phyloP scores from a whole-genome alignment of 176 grass and related monocot genomes.

The Stipa capillata region DNA sequence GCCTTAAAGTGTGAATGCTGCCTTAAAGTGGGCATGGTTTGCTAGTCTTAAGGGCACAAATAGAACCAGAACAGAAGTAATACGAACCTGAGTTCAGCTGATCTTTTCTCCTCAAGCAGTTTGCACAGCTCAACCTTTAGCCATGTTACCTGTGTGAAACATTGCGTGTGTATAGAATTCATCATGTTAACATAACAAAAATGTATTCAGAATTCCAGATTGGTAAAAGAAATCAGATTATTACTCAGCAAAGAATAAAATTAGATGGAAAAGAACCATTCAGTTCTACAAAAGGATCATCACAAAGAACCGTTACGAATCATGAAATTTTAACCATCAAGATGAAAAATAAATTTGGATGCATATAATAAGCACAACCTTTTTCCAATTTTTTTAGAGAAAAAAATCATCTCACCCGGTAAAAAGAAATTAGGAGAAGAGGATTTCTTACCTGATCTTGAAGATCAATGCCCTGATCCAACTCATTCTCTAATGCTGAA shows the following conservation, averaged over 20 bases:
- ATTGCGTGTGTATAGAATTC: constrained; percentile 8
- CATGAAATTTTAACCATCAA: constrained; percentile 4
- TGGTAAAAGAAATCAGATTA: neutral
- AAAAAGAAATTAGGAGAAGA: neutral
- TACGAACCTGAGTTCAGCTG: constrained; percentile 76
- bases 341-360: neutral
- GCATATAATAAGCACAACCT: neutral
- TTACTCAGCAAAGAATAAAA: neutral
- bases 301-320: neutral
- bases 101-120: constrained; percentile 97
- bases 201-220: neutral
- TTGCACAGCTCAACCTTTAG: constrained; percentile 85
- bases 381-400: neutral
- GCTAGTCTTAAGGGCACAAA: constrained; percentile 7
- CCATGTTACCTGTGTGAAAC: constrained; percentile 65
- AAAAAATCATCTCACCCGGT: neutral
- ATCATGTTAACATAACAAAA: neutral
- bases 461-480: constrained; percentile 61
- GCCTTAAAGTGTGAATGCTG: no score
- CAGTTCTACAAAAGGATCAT: neutral
- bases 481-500: constrained; percentile 41
- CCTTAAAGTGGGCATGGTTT: constrained; percentile 3
- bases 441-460: constrained; percentile 58
- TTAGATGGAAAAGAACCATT: neutral
- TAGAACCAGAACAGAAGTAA: neutral